These are phyloP conservation scores for Thielaviopsis populi DNA, from an alignment of 2,329 filamentous ascomycete genomes.

Conservation along the genomic window DNA sequence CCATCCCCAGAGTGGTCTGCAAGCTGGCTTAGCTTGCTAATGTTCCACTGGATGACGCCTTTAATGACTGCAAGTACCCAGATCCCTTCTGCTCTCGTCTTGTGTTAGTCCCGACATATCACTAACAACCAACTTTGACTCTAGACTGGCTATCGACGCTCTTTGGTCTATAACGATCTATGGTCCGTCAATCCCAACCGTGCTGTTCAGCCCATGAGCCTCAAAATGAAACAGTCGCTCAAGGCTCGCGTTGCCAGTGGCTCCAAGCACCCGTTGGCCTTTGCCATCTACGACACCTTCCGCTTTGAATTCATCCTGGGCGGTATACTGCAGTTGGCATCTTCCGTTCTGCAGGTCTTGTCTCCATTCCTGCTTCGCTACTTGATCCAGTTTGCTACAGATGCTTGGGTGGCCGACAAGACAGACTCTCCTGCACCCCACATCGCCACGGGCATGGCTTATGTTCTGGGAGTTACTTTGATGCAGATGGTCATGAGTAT, in stretches of 20 bases:
- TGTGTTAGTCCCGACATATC: background rate
- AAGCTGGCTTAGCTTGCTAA: conserved; percentile 56
- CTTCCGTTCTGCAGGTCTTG: conserved; percentile 64
- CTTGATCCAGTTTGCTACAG: conserved; percentile 68
- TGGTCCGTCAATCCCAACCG: conserved; percentile 78
- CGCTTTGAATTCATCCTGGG: conserved; percentile 72
- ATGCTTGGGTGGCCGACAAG: conserved; percentile 55
- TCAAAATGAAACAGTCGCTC: conserved; percentile 53
- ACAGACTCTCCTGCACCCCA: conserved; percentile 41
- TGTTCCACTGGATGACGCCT: conserved; percentile 82
- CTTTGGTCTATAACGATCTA: conserved; percentile 70
- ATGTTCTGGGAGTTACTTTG: conserved; percentile 67
- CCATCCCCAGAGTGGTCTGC: conserved; percentile 58
- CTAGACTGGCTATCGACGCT: conserved; percentile 69
- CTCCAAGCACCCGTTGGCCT: conserved; percentile 57
- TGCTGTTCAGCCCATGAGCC: conserved; percentile 52
- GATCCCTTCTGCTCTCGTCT: background rate
- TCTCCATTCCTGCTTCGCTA: conserved; percentile 75
- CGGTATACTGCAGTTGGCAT: conserved; percentile 57
- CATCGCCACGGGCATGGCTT: conserved; percentile 62
- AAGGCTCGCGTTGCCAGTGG: conserved; percentile 50
- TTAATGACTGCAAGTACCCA: conserved; percentile 54
- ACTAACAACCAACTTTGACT: conserved; percentile 1
- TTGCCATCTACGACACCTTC: conserved; percentile 77
- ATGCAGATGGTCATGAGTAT: conserved; percentile 79